phyloP scores from a whole-genome alignment of 768 basidiomycete genomes.

The Favolaschia claudopus region DNA sequence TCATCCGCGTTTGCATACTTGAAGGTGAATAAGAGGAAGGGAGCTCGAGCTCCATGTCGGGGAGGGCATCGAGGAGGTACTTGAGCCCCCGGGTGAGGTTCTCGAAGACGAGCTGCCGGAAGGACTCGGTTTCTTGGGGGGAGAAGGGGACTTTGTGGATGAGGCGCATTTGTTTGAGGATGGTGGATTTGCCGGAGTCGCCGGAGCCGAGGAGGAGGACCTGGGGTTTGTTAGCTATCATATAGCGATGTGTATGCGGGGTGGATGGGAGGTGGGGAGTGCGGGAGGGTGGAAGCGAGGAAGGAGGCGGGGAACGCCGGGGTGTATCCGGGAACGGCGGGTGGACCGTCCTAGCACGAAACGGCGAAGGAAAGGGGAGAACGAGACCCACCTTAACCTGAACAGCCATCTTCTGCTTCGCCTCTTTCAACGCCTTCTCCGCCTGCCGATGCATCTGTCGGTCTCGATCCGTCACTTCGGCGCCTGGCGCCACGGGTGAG shows the following conservation, averaged over 20 bases:
- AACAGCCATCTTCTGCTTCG: constrained; percentile 70
- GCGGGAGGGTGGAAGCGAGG: no score
- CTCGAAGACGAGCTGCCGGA: constrained; percentile 91
- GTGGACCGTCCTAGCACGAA: background rate
- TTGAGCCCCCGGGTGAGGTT: constrained; percentile 90
- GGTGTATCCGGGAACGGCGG: no score
- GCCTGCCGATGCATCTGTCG: constrained; percentile 69
- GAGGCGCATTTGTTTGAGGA: constrained; percentile 98
- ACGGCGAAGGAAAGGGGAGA: background rate
- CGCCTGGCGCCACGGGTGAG: constrained; percentile 46
- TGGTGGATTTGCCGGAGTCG: constrained; percentile 92
- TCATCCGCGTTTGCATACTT: no score
- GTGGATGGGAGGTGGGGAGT: background rate
- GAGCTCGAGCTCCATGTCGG: constrained; percentile 84
- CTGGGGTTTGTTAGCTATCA: constrained; percentile 42
- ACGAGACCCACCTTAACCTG: constrained; percentile 84
- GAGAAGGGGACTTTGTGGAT: constrained; percentile 91
- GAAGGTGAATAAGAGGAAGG: no score
- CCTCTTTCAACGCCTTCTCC: constrained; percentile 82
- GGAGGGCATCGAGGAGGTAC: constrained; percentile 86
- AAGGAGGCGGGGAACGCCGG: no score
- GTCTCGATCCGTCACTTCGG: constrained; percentile 75
- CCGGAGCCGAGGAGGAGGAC: constrained; percentile 92
- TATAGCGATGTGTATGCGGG: no score
- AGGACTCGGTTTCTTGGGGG: constrained; percentile 82